Conservation (phyloP, 2,329 filamentous ascomycete genomes). For the Zalaria obscura region DNA sequence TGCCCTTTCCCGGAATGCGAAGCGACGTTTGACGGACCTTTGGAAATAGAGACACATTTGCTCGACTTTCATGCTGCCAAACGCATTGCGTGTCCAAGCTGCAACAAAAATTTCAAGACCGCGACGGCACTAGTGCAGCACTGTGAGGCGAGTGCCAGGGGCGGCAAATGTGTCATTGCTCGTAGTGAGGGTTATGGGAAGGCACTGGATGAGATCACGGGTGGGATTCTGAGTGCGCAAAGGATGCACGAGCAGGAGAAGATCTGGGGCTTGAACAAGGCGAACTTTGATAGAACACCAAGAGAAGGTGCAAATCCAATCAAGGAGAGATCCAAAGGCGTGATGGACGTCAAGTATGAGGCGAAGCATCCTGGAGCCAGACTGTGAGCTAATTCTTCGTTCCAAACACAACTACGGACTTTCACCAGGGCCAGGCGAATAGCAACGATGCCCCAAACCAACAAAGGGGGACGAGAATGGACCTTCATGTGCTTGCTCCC, state of each 20-base stretch:
- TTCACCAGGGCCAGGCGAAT: too few species aligned
- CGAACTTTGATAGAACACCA: too few species aligned
- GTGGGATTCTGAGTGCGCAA: slow-evolving; percentile 18
- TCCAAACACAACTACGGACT: too few species aligned
- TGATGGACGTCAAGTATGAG: neutral
- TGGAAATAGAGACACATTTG: slow-evolving; percentile 23
- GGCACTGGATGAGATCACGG: slow-evolving; percentile 25
- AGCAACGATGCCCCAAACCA: too few species aligned
- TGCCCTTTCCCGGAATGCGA: slow-evolving; percentile 42
- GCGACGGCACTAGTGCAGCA: slow-evolving; percentile 24
- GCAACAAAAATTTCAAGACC: slow-evolving; percentile 25
- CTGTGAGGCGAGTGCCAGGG: slow-evolving; percentile 20
- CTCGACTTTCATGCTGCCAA: slow-evolving; percentile 19
- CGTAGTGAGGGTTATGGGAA: slow-evolving; percentile 19
- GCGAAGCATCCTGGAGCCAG: neutral
- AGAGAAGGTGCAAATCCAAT: too few species aligned
- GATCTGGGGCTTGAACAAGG: too few species aligned
- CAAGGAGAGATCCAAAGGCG: neutral
- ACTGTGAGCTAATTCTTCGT: too few species aligned
- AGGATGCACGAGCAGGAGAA: too few species aligned
- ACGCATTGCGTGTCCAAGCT: slow-evolving; percentile 23
- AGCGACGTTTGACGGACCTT: slow-evolving; percentile 13
- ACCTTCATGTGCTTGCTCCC: too few species aligned
- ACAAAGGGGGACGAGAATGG: too few species aligned
- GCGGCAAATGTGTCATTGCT: slow-evolving; percentile 19